Evolutionary conservation across 1,139 yeast species (phyloP).

Genomic region (Taphrina deformans): DNA sequence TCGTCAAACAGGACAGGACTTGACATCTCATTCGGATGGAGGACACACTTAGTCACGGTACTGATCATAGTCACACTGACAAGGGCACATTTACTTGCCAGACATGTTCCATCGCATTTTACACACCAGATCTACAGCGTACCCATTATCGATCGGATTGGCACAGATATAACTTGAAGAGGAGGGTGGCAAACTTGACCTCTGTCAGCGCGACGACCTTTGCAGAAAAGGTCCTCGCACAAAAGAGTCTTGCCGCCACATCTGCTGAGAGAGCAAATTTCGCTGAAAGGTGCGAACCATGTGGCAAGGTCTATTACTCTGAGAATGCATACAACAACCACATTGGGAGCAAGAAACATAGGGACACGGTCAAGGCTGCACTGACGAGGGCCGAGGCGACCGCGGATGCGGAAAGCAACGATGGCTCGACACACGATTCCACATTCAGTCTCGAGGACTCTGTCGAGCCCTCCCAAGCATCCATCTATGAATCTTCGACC

Average conservation of each 20-base stretch:
- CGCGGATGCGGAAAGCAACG: slow-evolving; percentile 39
- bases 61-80: slow-evolving; percentile 8
- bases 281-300: slow-evolving; percentile 38
- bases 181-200: slow-evolving; percentile 82
- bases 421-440: slow-evolving; percentile 42
- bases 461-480: slow-evolving; percentile 61
- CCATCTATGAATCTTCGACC: slow-evolving; percentile 58
- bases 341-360: slow-evolving; percentile 39
- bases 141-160: slow-evolving; percentile 94
- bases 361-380: slow-evolving; percentile 31
- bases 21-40: slow-evolving; percentile 12
- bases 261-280: slow-evolving; percentile 43
- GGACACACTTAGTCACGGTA: slow-evolving; percentile 13
- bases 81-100: slow-evolving; percentile 61
- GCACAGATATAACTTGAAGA: slow-evolving; percentile 89
- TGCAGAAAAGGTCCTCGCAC: slow-evolving; percentile 67
- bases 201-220: slow-evolving; percentile 77
- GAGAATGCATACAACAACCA: slow-evolving; percentile 41
- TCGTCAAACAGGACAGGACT: too few relatives aligned
- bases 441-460: slow-evolving; percentile 57
- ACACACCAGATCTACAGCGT: slow-evolving; percentile 76
- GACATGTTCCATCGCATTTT: slow-evolving; percentile 78
- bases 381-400: slow-evolving; percentile 14
- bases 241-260: slow-evolving; percentile 48
- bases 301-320: slow-evolving; percentile 40